Evolutionary conservation across 352 stramenopile genomes (phyloP).

Genomic region (Phytophthora multivora): DNA sequence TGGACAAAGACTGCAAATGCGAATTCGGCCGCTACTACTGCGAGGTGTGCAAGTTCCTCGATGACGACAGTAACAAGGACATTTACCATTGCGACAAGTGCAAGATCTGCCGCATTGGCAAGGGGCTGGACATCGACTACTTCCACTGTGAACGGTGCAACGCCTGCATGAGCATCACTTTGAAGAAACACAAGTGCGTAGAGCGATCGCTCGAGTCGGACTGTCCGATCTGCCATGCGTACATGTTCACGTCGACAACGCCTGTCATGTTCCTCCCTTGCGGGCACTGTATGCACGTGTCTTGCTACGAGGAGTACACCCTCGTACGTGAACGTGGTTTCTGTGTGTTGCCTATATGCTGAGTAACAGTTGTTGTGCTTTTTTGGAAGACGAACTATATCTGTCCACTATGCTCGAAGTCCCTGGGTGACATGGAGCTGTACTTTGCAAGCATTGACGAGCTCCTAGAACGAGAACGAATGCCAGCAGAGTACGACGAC

Average conservation of each 20-base stretch:
- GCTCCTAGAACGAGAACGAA: slow-evolving; percentile 77
- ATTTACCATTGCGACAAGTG: slow-evolving; percentile 99
- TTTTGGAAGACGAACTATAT: slow-evolving; percentile 90
- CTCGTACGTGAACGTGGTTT: slow-evolving; percentile 41
- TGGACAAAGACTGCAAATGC: slow-evolving; percentile 65
- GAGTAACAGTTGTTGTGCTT: slow-evolving; percentile 4
- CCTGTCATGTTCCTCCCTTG: slow-evolving; percentile 95
- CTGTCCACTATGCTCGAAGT: slow-evolving; percentile 95
- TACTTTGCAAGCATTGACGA: slow-evolving; percentile 90
- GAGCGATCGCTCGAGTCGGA: slow-evolving; percentile 94
- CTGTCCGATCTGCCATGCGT: slow-evolving; percentile 95
- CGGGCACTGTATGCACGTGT: slow-evolving; percentile 96
- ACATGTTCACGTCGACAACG: slow-evolving; percentile 96
- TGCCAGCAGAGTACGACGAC: slow-evolving; percentile 80
- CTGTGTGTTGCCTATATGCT: background rate
- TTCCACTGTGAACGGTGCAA: slow-evolving; percentile 99
- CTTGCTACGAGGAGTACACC: slow-evolving; percentile 95
- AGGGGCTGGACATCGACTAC: slow-evolving; percentile 96
- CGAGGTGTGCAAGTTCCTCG: slow-evolving; percentile 95
- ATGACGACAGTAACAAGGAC: slow-evolving; percentile 91
- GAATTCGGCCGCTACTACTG: slow-evolving; percentile 95
- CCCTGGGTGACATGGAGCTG: slow-evolving; percentile 93
- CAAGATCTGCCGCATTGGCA: slow-evolving; percentile 96
- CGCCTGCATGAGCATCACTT: slow-evolving; percentile 94
- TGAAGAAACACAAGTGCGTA: slow-evolving; percentile 94